Conservation (phyloP, 257 asterid genomes). For the Cruciata laevipes region DNA sequence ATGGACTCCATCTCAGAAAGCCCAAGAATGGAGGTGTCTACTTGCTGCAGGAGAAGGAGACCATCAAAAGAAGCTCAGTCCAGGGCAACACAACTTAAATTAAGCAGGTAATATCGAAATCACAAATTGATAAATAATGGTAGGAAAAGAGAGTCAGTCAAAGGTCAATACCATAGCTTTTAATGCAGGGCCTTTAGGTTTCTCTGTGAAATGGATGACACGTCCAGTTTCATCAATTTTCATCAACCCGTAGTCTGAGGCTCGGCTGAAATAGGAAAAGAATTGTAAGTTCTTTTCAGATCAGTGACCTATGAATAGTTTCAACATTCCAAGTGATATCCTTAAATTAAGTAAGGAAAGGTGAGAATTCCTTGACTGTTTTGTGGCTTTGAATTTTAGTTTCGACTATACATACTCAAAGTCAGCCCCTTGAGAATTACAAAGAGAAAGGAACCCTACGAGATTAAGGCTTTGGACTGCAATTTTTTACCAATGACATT, state of each 20-base stretch:
- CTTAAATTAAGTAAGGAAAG: background rate
- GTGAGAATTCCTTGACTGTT: background rate
- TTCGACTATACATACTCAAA: background rate
- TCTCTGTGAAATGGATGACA: conserved; percentile 72
- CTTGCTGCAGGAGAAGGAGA: conserved; percentile 54
- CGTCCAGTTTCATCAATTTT: conserved; percentile 69
- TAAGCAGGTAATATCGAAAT: background rate
- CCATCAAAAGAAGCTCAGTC: conserved; percentile 2
- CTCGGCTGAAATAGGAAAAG: conserved; percentile 50
- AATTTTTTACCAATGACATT: background rate
- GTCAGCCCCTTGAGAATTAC: background rate
- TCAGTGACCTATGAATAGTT: background rate
- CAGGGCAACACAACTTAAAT: background rate
- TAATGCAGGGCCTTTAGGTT: conserved; percentile 73
- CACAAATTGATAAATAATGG: background rate
- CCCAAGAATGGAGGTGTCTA: conserved; percentile 78
- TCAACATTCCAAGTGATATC: background rate
- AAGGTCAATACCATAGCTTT: conserved; percentile 55
- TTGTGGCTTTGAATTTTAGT: background rate
- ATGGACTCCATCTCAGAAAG: conserved; percentile 57
- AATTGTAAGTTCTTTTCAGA: background rate
- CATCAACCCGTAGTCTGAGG: conserved; percentile 90
- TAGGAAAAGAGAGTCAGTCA: background rate
- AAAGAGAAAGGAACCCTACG: background rate
- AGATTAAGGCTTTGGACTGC: background rate